These are phyloP conservation scores for Coemansia sp. DNA, from an alignment of 192 early-diverging fungal species.

Conservation along the genomic window DNA sequence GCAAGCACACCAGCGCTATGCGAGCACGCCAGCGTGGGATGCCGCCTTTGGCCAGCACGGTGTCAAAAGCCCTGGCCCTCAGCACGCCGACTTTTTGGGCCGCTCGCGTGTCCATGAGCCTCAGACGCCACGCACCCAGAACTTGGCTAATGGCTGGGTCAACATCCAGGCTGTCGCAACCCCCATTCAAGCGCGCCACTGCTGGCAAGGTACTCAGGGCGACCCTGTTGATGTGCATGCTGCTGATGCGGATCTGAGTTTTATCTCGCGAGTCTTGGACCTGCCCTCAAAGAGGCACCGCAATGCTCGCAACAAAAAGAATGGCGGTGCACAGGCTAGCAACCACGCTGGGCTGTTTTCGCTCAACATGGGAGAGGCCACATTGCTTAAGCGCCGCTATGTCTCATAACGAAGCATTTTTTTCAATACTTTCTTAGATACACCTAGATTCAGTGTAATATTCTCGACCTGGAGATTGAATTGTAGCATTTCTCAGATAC, in stretches of 20 bases:
- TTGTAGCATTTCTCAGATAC: not conserved
- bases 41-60: slow-evolving; percentile 50
- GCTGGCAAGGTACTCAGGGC: slow-evolving; percentile 55
- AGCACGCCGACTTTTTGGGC: slow-evolving; percentile 17
- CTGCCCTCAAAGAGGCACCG: slow-evolving; percentile 48
- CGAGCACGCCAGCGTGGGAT: slow-evolving; percentile 47
- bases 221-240: slow-evolving; percentile 51
- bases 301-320: slow-evolving; percentile 23
- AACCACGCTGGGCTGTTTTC: slow-evolving; percentile 24
- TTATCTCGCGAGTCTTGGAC: slow-evolving; percentile 49
- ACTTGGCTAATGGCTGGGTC: slow-evolving; percentile 47
- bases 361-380: slow-evolving; percentile 53
- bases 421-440: not conserved
- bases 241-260: slow-evolving; percentile 45
- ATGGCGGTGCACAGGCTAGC: slow-evolving; percentile 4
- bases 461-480: not conserved
- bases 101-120: slow-evolving; percentile 24
- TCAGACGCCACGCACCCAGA: slow-evolving; percentile 35
- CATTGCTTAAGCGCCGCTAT: slow-evolving; percentile 50
- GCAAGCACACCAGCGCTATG: slow-evolving; percentile 40
- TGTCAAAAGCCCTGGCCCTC: slow-evolving; percentile 47
- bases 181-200: slow-evolving; percentile 51
- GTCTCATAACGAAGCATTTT: not conserved
- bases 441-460: not conserved
- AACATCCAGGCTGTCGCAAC: slow-evolving; percentile 50